These are phyloP conservation scores for Tephrocybe rancida DNA, from an alignment of 768 basidiomycete species.

Conservation along the genomic window DNA sequence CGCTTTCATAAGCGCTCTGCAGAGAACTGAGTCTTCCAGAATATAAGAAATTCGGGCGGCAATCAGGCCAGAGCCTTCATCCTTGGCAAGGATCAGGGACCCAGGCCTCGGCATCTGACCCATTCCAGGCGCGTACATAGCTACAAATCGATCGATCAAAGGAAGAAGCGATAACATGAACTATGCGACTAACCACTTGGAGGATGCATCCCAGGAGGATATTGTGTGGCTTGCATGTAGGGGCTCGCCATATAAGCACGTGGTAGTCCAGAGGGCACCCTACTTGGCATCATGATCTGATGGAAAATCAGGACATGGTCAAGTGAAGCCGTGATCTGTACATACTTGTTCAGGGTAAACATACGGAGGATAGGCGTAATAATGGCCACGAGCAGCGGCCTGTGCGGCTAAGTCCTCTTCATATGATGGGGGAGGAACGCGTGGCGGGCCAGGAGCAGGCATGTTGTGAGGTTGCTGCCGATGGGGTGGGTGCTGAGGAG, in stretches of 20 bases:
- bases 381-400: constrained; percentile 60
- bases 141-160: constrained; percentile 32
- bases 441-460: constrained; percentile 65
- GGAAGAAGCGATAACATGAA: no score
- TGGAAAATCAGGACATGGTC: not conserved
- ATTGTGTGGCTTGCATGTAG: constrained; percentile 86
- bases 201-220: constrained; percentile 78
- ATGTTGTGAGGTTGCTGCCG: constrained; percentile 69
- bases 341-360: constrained; percentile 75
- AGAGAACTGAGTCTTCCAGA: no score
- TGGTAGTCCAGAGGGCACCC: constrained; percentile 77
- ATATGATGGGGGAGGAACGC: constrained; percentile 74
- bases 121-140: constrained; percentile 87
- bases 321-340: constrained; percentile 12
- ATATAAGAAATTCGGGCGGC: no score
- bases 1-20: no score
- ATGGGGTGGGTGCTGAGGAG: constrained; percentile 55
- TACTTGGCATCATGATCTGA: constrained; percentile 85
- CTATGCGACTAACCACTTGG: constrained; percentile 61
- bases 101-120: constrained; percentile 90
- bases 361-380: constrained; percentile 81
- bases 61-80: no score
- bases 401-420: constrained; percentile 75
- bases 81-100: no score
- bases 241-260: constrained; percentile 78